A percentile compares a stretch with the other conserved stretches of the same genome.
phyloP scores from a whole-genome alignment of 2,329 filamentous ascomycete species.

The Chaetomium olivaceum region DNA sequence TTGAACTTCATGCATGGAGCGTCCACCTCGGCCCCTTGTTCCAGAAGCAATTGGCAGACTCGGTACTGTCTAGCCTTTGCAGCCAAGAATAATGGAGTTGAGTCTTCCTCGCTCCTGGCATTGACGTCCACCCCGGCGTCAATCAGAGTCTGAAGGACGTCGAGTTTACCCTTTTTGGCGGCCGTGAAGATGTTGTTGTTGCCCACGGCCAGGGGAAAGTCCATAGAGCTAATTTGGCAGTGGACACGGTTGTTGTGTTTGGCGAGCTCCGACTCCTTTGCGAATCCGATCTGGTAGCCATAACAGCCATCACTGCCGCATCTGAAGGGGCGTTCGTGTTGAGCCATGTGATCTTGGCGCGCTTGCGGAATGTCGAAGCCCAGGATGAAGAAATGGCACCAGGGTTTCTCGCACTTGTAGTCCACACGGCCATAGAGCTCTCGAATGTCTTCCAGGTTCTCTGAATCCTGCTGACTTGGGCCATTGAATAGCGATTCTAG shows the following conservation, averaged over 20 bases:
- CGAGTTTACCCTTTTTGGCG: not conserved
- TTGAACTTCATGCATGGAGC: not conserved
- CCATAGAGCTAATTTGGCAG: not conserved
- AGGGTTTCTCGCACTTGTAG: slow-evolving; percentile 10
- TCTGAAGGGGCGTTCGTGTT: slow-evolving; percentile 8
- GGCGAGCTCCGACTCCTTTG: not conserved
- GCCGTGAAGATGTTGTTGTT: not conserved
- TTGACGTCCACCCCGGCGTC: not conserved
- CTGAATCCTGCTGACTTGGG: no score
- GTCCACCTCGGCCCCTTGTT: not conserved
- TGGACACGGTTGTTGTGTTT: slow-evolving; percentile 1
- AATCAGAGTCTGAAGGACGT: not conserved
- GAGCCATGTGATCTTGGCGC: not conserved
- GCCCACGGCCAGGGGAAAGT: not conserved
- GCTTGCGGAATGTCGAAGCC: not conserved
- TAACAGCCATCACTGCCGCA: slow-evolving; percentile 1
- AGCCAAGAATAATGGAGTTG: not conserved
- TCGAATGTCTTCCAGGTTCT: not conserved
- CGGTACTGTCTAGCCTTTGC: not conserved
- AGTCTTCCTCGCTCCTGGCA: not conserved
- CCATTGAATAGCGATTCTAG: not conserved
- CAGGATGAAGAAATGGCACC: not conserved
- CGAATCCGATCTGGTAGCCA: slow-evolving; percentile 3
- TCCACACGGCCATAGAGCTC: not conserved
- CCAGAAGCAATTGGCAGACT: slow-evolving; percentile 1